phyloP scores from a whole-genome alignment of 106 monocot genomes.

The Allium fistulosum region DNA sequence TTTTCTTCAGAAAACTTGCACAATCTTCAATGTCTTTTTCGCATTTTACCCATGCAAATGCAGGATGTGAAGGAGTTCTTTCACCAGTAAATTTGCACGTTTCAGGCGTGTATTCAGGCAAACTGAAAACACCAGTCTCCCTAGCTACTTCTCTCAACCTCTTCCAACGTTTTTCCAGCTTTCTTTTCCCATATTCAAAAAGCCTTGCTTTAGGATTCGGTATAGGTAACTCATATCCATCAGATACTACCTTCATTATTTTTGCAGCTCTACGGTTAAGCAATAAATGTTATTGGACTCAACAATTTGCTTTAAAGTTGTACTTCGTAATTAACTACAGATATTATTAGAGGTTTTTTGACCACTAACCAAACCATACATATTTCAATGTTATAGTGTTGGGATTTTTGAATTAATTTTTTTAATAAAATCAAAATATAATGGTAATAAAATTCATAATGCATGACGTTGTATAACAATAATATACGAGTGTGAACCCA shows the following conservation, averaged over 20 bases:
- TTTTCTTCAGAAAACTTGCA: constrained; percentile 25
- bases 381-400: no score
- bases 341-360: no score
- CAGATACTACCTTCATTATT: constrained; percentile 48
- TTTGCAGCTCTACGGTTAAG: constrained; percentile 70
- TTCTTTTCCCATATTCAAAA: constrained; percentile 51
- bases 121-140: constrained; percentile 32
- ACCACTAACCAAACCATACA: no score
- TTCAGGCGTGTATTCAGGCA: constrained; percentile 40
- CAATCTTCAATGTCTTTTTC: constrained; percentile 50
- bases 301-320: no score
- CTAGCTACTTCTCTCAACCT: constrained; percentile 42
- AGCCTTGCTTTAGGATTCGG: constrained; percentile 2
- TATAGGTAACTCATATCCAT: constrained; percentile 34
- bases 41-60: constrained; percentile 82
- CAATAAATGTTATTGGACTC: no score
- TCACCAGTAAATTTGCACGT: constrained; percentile 49
- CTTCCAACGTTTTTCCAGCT: constrained; percentile 52
- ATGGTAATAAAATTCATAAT: no score
- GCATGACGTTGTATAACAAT: no score
- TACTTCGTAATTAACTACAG: no score
- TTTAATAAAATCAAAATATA: no score
- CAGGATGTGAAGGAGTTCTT: constrained; percentile 34
- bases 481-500: no score
- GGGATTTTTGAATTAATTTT: no score